phyloP scores from a whole-genome alignment of 2,329 filamentous ascomycete species.

The Annulohypoxylon truncatum region DNA sequence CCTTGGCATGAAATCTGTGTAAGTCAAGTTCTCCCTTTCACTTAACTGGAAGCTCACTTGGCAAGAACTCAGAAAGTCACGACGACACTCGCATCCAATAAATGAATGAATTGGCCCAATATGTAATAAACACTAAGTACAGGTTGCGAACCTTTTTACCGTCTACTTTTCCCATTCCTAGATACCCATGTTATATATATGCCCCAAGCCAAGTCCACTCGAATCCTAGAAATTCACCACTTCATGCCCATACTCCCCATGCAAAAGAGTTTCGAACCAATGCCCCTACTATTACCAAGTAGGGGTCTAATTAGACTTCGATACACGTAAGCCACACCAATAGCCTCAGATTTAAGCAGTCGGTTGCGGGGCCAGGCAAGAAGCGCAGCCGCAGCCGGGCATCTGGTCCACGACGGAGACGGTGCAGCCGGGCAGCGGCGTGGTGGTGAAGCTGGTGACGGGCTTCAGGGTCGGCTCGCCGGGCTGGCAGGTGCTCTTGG shows the following conservation, averaged over 20 bases:
- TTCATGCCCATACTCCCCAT: neutral
- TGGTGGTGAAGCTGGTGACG: constrained; percentile 25
- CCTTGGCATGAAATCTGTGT: too few species aligned
- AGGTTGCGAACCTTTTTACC: neutral
- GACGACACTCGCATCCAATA: neutral
- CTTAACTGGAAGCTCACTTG: too few species aligned
- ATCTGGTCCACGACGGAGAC: constrained; percentile 12
- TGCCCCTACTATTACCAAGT: neutral
- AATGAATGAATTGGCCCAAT: neutral
- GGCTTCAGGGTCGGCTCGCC: constrained; percentile 31
- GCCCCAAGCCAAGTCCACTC: neutral
- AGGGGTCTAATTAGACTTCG: too few species aligned
- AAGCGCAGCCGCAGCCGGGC: constrained; percentile 28
- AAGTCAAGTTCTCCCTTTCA: too few species aligned
- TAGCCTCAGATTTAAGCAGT: neutral
- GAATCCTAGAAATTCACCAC: neutral
- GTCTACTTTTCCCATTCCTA: neutral
- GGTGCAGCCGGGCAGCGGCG: constrained; percentile 27
- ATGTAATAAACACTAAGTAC: neutral
- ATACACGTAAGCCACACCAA: too few species aligned
- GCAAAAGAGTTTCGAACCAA: neutral
- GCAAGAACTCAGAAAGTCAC: neutral
- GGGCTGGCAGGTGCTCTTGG: constrained; percentile 24
- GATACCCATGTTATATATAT: too few species aligned
- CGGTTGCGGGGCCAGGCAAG: constrained; percentile 10